Conservation (phyloP, 2,329 filamentous ascomycete species). For the Podosphaera xanthii region DNA sequence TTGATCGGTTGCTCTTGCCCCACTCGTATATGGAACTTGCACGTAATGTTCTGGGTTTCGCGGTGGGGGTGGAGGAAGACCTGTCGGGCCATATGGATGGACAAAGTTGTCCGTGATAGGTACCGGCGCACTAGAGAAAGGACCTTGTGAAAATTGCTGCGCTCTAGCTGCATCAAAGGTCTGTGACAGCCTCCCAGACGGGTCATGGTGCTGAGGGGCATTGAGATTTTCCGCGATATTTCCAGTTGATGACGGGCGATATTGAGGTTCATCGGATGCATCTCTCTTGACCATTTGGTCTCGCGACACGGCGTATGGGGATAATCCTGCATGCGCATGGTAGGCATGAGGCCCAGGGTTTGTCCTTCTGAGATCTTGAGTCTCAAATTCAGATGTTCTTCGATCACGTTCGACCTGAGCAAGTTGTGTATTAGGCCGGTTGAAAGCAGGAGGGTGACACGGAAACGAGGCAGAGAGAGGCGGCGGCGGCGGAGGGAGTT, state of each 20-base stretch:
- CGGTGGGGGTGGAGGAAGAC: conserved; percentile 3
- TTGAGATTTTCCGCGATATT: conserved; percentile 12
- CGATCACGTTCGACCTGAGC: conserved; percentile 20
- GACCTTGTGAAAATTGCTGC: conserved; percentile 5
- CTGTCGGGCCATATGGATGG: conserved; percentile 7
- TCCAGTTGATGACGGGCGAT: conserved; percentile 16
- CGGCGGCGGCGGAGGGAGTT: conserved; percentile 17
- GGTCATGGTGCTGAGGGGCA: conserved; percentile 10
- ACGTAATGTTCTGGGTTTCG: conserved; percentile 9
- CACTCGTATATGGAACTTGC: conserved; percentile 8
- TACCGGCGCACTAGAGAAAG: conserved; percentile 10
- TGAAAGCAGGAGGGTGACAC: conserved; percentile 12
- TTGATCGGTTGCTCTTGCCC: conserved; percentile 3
- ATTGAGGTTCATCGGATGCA: conserved; percentile 16
- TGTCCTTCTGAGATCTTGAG: conserved; percentile 15
- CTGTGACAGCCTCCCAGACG: conserved; percentile 6
- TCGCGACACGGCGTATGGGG: conserved; percentile 21
- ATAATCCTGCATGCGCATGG: conserved; percentile 14
- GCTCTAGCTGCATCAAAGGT: conserved; percentile 6
- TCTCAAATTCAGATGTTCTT: conserved; percentile 31
- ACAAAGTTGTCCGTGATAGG: conserved; percentile 7
- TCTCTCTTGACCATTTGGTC: conserved; percentile 35
- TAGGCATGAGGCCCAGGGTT: conserved; percentile 10
- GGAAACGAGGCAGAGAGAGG: conserved; percentile 9
- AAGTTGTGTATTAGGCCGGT: conserved; percentile 17